Conservation (phyloP, 179 eudicot species). For the Patellifolia procumbens region DNA sequence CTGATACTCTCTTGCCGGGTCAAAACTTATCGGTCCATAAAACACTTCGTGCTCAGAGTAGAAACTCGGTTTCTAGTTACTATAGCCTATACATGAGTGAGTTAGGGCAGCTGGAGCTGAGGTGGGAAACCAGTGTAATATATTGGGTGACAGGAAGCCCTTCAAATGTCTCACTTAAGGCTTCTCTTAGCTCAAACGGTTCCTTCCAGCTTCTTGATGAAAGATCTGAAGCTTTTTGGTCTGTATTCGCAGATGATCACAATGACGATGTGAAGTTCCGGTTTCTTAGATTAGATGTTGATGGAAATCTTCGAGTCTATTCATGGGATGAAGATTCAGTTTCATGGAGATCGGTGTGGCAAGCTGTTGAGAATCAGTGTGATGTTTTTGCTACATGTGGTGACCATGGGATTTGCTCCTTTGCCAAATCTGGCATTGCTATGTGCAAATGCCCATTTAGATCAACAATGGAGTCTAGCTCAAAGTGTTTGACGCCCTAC, state of each 20-base stretch:
- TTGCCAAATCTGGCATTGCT: conserved; percentile 36
- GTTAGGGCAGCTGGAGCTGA: conserved; percentile 46
- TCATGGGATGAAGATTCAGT: conserved; percentile 49
- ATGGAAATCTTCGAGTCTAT: conserved; percentile 67
- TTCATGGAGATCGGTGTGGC: conserved; percentile 60
- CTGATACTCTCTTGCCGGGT: conserved; percentile 61
- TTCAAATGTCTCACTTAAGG: conserved; percentile 30
- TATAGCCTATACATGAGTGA: conserved; percentile 43
- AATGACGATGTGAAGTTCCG: conserved; percentile 50
- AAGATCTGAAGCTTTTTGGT: conserved; percentile 45
- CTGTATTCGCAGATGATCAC: conserved; percentile 57
- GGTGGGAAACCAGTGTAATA: conserved; percentile 43
- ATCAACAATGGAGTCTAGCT: conserved; percentile 21
- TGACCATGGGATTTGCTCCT: conserved; percentile 47
- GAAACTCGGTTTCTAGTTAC: conserved; percentile 53
- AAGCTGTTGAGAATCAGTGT: conserved; percentile 68
- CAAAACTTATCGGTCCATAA: conserved; percentile 44
- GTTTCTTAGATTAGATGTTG: conserved; percentile 60
- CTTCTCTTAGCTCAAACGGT: conserved; percentile 47
- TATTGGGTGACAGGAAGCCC: conserved; percentile 50
- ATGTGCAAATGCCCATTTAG: conserved; percentile 53
- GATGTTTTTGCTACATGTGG: conserved; percentile 70
- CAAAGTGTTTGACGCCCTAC: conserved; percentile 49
- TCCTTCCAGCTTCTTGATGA: conserved; percentile 49
- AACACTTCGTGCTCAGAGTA: conserved; percentile 54